Evolutionary conservation across 441 rosid genomes (phyloP).

Genomic region (Populus tomentosa): DNA sequence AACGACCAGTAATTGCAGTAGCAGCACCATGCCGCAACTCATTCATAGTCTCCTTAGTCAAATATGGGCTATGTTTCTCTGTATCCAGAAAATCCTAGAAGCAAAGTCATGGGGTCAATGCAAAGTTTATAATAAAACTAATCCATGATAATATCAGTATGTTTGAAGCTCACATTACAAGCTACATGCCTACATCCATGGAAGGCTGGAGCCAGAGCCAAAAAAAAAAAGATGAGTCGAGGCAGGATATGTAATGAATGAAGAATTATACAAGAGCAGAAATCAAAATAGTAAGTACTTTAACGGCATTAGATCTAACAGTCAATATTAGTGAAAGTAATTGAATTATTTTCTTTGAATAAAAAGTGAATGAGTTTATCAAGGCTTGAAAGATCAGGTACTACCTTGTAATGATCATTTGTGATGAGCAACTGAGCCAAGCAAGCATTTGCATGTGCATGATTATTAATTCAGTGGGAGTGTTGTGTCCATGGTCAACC

Average conservation of each 20-base stretch:
- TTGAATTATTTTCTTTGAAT: background rate
- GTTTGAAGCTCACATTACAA: background rate
- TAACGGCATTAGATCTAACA: background rate
- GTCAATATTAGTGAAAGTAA: background rate
- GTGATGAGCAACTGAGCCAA: background rate
- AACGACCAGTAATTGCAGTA: slow-evolving; percentile 68
- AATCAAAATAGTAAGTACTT: background rate
- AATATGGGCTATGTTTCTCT: slow-evolving; percentile 58
- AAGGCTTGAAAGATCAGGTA: background rate
- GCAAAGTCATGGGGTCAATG: background rate
- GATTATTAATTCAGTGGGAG: background rate
- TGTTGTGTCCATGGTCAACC: background rate
- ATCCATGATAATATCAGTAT: background rate
- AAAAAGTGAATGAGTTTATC: background rate
- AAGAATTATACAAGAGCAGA: background rate
- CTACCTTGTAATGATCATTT: background rate
- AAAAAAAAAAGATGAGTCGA: background rate
- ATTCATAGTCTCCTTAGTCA: slow-evolving; percentile 54
- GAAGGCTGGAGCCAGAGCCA: background rate
- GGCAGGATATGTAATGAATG: background rate
- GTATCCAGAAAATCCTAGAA: slow-evolving; percentile 74
- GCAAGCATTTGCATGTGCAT: background rate
- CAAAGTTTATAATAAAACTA: background rate
- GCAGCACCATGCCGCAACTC: slow-evolving; percentile 50
- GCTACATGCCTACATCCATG: background rate